Conservation (phyloP, 2,329 filamentous ascomycete species). For the Sporothrix globosa region DNA sequence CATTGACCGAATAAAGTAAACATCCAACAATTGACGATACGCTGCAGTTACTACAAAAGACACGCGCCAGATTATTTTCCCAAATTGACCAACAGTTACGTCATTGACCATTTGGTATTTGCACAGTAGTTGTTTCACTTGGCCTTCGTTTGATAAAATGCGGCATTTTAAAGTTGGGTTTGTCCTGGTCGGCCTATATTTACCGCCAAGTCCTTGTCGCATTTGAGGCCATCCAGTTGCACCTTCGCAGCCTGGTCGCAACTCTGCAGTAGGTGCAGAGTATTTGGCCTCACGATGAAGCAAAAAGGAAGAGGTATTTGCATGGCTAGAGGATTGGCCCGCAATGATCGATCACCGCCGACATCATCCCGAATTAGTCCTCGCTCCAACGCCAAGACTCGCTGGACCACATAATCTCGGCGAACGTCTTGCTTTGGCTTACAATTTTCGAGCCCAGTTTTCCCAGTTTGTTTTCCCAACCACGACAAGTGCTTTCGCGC, state of each 20-base stretch:
- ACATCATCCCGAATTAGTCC: conserved; percentile 33
- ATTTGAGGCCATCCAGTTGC: background rate
- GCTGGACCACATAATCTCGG: conserved; percentile 23
- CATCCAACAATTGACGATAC: too few relatives aligned
- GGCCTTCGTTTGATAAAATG: too few relatives aligned
- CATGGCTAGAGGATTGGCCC: background rate
- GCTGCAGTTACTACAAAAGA: background rate
- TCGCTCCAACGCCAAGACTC: conserved; percentile 29
- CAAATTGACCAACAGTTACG: background rate
- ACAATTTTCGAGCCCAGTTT: background rate
- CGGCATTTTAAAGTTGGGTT: background rate
- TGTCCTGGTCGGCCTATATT: background rate
- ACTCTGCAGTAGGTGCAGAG: background rate
- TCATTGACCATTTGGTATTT: background rate
- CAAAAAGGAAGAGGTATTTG: background rate
- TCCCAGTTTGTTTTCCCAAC: conserved; percentile 6
- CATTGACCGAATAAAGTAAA: too few relatives aligned
- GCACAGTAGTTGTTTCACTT: background rate
- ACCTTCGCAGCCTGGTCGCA: background rate
- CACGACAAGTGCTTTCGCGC: conserved; percentile 8
- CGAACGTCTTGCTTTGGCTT: conserved; percentile 14
- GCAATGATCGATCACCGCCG: conserved; percentile 29
- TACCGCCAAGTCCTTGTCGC: background rate
- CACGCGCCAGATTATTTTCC: background rate
- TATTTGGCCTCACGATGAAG: background rate